phyloP scores from a whole-genome alignment of 768 basidiomycete genomes.

The Albatrellus ellisii region DNA sequence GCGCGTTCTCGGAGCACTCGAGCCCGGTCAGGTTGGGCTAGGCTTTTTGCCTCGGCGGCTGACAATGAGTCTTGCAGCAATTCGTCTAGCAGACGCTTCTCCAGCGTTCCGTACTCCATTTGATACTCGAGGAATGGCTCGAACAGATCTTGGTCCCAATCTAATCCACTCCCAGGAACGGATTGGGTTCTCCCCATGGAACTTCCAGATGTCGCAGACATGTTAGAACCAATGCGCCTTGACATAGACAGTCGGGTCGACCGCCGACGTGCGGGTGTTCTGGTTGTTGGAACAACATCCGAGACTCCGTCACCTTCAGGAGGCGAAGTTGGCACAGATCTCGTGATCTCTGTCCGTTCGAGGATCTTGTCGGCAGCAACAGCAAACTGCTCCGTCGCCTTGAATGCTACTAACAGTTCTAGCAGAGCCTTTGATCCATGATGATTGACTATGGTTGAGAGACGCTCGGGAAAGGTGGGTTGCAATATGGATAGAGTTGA shows the following conservation, averaged over 20 bases:
- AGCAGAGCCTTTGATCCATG: conserved; percentile 50
- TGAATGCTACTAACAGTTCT: conserved; percentile 59
- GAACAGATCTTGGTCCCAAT: conserved; percentile 89
- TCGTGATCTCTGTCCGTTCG: conserved; percentile 36
- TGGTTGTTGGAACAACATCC: neutral
- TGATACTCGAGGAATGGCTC: conserved; percentile 93
- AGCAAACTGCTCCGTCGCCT: conserved; percentile 76
- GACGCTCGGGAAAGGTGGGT: conserved; percentile 71
- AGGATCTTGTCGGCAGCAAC: conserved; percentile 58
- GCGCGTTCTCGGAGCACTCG: conserved; percentile 63
- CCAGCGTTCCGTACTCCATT: conserved; percentile 68
- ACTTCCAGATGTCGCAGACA: neutral
- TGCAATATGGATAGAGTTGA: conserved; percentile 68
- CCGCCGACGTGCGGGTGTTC: conserved; percentile 5
- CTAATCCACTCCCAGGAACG: conserved; percentile 16
- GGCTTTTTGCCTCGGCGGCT: conserved; percentile 27
- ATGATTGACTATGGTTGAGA: conserved; percentile 54
- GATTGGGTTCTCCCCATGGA: conserved; percentile 3
- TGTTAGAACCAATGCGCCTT: no score
- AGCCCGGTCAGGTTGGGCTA: conserved; percentile 33
- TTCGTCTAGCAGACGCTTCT: conserved; percentile 55
- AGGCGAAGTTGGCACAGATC: conserved; percentile 8
- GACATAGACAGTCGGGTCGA: conserved; percentile 14
- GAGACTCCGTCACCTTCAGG: conserved; percentile 16
- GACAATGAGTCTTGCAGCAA: conserved; percentile 36